Base-by-base conservation (phyloP, 805 yeast species). In the Candida sanyiensis region DNA sequence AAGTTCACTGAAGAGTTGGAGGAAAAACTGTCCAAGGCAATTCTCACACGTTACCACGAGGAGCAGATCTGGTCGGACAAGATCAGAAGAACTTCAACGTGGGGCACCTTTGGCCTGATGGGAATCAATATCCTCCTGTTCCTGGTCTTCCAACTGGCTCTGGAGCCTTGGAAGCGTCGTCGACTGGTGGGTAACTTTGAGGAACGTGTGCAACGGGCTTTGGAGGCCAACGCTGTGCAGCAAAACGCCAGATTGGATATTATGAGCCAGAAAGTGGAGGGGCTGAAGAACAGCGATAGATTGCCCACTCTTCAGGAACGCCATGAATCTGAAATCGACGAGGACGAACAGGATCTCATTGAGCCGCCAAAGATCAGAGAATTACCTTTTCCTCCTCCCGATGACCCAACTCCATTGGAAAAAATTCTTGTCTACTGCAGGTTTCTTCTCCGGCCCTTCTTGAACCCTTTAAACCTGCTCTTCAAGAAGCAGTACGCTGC, bases 11-110 rank as follows among this genome's bases (percentile, higher is more conserved):
- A 88, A 40, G 78, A 78, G 8, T 59, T 80, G 15, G 90, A 83
- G 48, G 71, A 77, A 39, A 74, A 71, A 40, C 62, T 88, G 33
- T 80, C 87, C 13, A 79, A 79, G 40, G 80, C 85, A 43, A 93
- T 93, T 13, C 67, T 90, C 53, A 79, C 88, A 2, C 67, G 97
- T 49, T 93, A 93, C 53, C 96, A 90, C 46, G 97, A 93, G 58
- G 99, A 93, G 54, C 97, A 93, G 60, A 77, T 93, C 7, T 93
- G 98, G 97, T 86, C 96, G 2, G 98, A 93, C 62, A 89, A 89
- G 60, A 93, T 93, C 43, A 69, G 98, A 44, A 74, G 89, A 48
- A 87, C 95, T 5, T 85, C 96, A 6, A 89, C 97, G 0, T 93
- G 96, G 95, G 98, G 97, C 3, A 93, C 99, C 0, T 78, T 93